These are phyloP conservation scores for Arthromyces matolae DNA, from an alignment of 768 basidiomycete species.

Conservation along the genomic window DNA sequence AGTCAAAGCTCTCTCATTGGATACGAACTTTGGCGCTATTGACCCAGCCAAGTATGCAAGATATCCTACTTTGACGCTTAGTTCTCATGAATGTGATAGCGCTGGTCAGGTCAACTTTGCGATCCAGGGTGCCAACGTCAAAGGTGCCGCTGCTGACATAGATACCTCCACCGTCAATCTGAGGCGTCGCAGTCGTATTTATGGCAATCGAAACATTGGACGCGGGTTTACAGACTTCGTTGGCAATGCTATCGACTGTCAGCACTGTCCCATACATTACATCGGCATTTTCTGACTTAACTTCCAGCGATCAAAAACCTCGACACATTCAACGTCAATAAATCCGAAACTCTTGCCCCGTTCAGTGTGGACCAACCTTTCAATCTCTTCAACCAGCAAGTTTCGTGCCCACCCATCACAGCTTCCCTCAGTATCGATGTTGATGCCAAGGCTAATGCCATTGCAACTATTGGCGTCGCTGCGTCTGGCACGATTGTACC, in stretches of 20 bases:
- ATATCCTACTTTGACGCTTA: neutral
- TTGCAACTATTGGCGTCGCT: constrained; percentile 25
- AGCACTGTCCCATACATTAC: neutral
- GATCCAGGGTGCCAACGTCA: constrained; percentile 28
- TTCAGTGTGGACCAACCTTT: constrained; percentile 29
- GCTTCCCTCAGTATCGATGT: constrained; percentile 17
- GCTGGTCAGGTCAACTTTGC: constrained; percentile 30
- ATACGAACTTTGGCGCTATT: constrained; percentile 34
- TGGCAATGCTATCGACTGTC: constrained; percentile 25
- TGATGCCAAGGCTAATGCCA: constrained; percentile 23
- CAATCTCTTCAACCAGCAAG: constrained; percentile 23
- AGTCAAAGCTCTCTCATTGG: constrained; percentile 39
- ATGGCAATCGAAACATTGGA: constrained; percentile 18
- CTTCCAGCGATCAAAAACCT: constrained; percentile 20
- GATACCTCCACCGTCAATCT: constrained; percentile 24
- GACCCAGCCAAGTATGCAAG: constrained; percentile 23
- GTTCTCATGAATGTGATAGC: constrained; percentile 6
- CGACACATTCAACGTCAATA: constrained; percentile 29
- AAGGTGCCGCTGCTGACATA: constrained; percentile 26
- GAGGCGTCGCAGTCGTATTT: constrained; percentile 27
- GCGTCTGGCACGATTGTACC: constrained; percentile 22
- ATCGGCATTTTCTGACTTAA: neutral
- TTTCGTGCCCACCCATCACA: constrained; percentile 21
- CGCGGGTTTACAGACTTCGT: constrained; percentile 28
- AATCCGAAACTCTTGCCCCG: constrained; percentile 27